Percentiles rank a stretch among this genome's conserved stretches.
Conservation (phyloP, 768 basidiomycete genomes). For the Rhodotorula kratochvilovae region DNA sequence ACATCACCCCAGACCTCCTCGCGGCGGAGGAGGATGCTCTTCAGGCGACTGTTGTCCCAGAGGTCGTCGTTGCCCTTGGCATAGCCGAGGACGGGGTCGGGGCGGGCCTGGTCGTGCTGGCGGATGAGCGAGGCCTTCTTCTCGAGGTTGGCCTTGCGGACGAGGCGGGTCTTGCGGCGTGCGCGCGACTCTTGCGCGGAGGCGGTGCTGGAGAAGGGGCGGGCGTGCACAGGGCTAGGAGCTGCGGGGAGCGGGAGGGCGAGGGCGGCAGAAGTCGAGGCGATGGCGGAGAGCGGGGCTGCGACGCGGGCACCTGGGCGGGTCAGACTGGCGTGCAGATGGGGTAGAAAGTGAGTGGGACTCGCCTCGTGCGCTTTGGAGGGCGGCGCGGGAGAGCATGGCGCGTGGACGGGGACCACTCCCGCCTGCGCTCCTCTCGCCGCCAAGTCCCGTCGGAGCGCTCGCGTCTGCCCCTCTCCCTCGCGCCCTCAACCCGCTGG, state of each 20-base stretch:
- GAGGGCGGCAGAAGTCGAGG: constrained; percentile 6
- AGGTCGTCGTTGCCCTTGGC: constrained; percentile 61
- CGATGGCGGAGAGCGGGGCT: constrained; percentile 14
- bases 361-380: constrained; percentile 5
- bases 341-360: accelerated
- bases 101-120: constrained; percentile 50
- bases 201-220: constrained; percentile 42
- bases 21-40: constrained; percentile 33
- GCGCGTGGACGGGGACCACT: not conserved
- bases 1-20: constrained; percentile 13
- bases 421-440: no score
- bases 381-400: constrained; percentile 25
- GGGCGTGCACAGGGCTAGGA: not conserved
- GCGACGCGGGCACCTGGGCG: not conserved
- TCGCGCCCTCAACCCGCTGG: no score
- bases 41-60: constrained; percentile 65
- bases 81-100: constrained; percentile 72
- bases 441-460: no score
- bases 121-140: constrained; percentile 47
- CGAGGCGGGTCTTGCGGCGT: constrained; percentile 44
- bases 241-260: not conserved
- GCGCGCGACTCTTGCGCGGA: constrained; percentile 34
- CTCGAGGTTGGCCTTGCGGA: constrained; percentile 47
- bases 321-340: not conserved
- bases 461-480: no score